Conservation (phyloP, 257 asterid genomes). For the Misopates orontium region DNA sequence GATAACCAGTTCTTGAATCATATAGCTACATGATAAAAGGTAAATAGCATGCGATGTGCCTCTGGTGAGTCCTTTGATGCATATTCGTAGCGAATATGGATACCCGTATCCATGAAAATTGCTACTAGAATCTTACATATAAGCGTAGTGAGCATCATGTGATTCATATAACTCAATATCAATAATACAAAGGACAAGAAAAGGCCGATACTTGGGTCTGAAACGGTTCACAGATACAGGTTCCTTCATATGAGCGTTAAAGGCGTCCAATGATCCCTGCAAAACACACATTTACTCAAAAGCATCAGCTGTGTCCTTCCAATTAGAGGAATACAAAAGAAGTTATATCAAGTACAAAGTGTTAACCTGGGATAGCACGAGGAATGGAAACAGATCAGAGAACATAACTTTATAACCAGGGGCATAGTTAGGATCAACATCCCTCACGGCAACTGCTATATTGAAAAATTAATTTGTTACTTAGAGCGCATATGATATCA, state of each 20-base stretch:
- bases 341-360: neutral
- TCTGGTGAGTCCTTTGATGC: too few relatives aligned
- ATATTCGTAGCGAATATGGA: too few relatives aligned
- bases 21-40: neutral
- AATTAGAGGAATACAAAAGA: neutral
- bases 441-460: constrained; percentile 57
- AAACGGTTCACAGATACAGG: constrained; percentile 62
- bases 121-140: too few relatives aligned
- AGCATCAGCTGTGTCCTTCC: neutral
- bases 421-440: constrained; percentile 47
- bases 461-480: neutral
- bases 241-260: constrained; percentile 53
- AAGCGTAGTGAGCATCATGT: neutral
- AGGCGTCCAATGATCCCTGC: constrained; percentile 63
- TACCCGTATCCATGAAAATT: too few relatives aligned
- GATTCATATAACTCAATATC: neutral
- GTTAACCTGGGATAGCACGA: constrained; percentile 58
- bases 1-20: neutral
- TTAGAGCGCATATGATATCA: too few relatives aligned
- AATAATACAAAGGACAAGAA: constrained; percentile 1
- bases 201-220: constrained; percentile 54
- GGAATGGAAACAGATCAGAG: constrained; percentile 63
- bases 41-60: too few relatives aligned
- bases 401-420: constrained; percentile 47
- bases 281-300: constrained; percentile 4